phyloP scores from a whole-genome alignment of 495 filamentous ascomycete genomes.

The Astrothelium macrocarpum region DNA sequence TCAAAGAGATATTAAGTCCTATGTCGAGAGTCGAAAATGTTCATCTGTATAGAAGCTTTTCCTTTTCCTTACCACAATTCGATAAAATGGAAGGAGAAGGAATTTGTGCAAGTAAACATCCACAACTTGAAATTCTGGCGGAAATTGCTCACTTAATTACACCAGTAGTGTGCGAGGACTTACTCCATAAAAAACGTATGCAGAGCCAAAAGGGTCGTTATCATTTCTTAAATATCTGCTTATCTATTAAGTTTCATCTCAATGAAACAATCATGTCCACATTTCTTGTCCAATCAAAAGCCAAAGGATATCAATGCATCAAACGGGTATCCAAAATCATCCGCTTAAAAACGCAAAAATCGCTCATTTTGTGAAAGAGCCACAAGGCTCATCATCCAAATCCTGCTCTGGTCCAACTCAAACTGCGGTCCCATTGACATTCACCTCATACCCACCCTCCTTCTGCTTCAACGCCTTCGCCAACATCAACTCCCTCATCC shows the following conservation, averaged over 20 bases:
- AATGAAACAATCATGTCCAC: not conserved
- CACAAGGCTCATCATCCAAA: not conserved
- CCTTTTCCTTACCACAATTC: too few relatives aligned
- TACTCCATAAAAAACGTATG: too few relatives aligned
- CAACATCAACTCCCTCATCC: constrained; percentile 98
- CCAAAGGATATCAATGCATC: not conserved
- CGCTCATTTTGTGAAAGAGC: not conserved
- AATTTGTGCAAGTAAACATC: too few relatives aligned
- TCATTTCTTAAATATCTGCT: not conserved
- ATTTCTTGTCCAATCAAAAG: not conserved
- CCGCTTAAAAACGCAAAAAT: constrained; percentile 6
- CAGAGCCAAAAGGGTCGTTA: not conserved
- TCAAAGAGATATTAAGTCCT: too few relatives aligned
- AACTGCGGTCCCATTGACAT: constrained; percentile 72
- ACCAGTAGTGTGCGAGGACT: too few relatives aligned
- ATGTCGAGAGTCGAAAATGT: too few relatives aligned
- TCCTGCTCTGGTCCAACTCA: constrained; percentile 28
- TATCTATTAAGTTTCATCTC: not conserved
- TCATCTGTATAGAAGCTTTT: too few relatives aligned
- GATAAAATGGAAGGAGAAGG: too few relatives aligned
- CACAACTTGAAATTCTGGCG: too few relatives aligned
- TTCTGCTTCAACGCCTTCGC: constrained; percentile 81
- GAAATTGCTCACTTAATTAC: too few relatives aligned
- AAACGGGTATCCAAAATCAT: constrained; percentile 4
- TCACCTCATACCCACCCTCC: constrained; percentile 68